These are phyloP conservation scores for Mucor indicus DNA, from an alignment of 371 early-diverging fungal species.

Conservation along the genomic window DNA sequence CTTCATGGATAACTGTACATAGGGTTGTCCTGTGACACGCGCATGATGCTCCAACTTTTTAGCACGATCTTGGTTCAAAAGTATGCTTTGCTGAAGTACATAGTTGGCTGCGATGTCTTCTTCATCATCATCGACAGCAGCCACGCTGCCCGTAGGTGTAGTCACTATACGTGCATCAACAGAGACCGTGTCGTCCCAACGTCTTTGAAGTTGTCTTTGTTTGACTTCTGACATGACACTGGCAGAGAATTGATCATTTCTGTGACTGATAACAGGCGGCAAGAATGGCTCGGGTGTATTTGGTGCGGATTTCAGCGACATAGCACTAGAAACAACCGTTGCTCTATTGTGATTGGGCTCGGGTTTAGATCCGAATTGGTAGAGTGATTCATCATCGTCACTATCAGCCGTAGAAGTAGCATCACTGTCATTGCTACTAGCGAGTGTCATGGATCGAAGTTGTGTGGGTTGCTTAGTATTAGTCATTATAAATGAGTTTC, in stretches of 20 bases:
- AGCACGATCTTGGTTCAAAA: slow-evolving; percentile 12
- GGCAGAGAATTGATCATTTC: too few relatives aligned
- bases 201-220: too few relatives aligned
- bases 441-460: slow-evolving; percentile 27
- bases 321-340: slow-evolving; percentile 27
- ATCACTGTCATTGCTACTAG: slow-evolving; percentile 44
- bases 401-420: slow-evolving; percentile 25
- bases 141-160: slow-evolving; percentile 30
- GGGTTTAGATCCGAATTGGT: slow-evolving; percentile 1
- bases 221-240: too few relatives aligned
- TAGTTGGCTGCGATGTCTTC: slow-evolving; percentile 19
- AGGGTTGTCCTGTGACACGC: slow-evolving; percentile 29
- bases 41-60: slow-evolving; percentile 11
- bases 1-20: slow-evolving; percentile 20
- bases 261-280: too few relatives aligned
- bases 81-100: slow-evolving; percentile 7
- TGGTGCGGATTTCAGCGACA: too few relatives aligned
- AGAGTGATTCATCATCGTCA: slow-evolving; percentile 11
- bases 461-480: slow-evolving; percentile 6
- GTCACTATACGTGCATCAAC: slow-evolving; percentile 7
- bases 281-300: too few relatives aligned
- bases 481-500: too few relatives aligned
- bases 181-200: too few relatives aligned
- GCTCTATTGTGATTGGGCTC: neutral
- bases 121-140: slow-evolving; percentile 25